Conservation (phyloP, 2,329 filamentous ascomycete genomes). For the Xylaria sp. region DNA sequence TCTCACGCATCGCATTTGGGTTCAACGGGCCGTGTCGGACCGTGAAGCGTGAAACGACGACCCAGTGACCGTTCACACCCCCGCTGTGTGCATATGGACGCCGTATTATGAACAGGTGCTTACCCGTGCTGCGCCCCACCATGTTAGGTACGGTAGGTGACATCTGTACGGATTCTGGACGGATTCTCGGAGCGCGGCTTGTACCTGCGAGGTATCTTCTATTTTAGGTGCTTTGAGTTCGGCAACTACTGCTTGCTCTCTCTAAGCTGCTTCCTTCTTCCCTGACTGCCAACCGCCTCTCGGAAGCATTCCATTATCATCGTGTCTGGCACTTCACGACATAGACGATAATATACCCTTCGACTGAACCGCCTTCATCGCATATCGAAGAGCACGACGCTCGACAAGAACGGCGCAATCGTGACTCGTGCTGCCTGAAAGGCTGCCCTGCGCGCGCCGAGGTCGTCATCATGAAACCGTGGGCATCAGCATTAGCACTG, state of each 20-base stretch:
- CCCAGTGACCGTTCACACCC: too few relatives aligned
- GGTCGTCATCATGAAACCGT: constrained; percentile 47
- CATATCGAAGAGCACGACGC: background rate
- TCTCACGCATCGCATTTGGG: too few relatives aligned
- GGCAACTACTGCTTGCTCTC: background rate
- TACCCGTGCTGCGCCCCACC: background rate
- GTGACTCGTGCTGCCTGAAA: constrained; percentile 25
- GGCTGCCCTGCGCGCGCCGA: constrained; percentile 30
- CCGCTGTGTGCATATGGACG: too few relatives aligned
- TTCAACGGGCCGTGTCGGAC: too few relatives aligned
- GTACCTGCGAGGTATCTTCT: background rate
- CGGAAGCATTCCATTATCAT: background rate
- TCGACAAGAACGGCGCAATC: constrained; percentile 13
- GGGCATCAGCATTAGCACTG: constrained; percentile 44
- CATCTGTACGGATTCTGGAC: background rate
- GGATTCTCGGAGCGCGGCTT: background rate
- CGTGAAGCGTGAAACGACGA: too few relatives aligned
- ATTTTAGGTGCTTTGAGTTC: background rate
- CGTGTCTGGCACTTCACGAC: background rate
- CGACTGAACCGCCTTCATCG: background rate
- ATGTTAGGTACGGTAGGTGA: background rate
- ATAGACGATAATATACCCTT: background rate
- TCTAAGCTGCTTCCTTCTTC: background rate
- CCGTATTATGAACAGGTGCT: background rate
- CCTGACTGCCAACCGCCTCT: background rate